Conservation (phyloP, 2,329 filamentous ascomycete genomes). For the Teratosphaeria pseudoeucalypti region DNA sequence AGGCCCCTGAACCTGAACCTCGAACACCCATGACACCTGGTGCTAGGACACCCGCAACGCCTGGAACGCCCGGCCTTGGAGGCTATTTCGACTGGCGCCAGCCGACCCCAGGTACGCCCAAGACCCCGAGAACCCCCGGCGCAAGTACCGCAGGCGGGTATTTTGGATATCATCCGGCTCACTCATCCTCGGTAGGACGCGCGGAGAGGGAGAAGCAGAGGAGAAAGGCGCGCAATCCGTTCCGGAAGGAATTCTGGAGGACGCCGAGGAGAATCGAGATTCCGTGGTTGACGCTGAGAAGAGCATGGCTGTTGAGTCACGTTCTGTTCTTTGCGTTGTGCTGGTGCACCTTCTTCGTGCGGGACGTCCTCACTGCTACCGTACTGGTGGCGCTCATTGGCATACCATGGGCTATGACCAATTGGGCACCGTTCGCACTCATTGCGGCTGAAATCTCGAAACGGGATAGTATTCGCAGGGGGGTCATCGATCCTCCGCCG, state of each 20-base stretch:
- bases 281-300: constrained; percentile 73
- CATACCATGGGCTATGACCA: constrained; percentile 82
- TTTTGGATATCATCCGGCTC: constrained; percentile 3
- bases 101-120: constrained; percentile 3
- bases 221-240: not conserved
- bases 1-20: constrained; percentile 29
- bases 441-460: constrained; percentile 87
- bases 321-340: constrained; percentile 74
- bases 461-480: constrained; percentile 57
- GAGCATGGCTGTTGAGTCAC: constrained; percentile 77
- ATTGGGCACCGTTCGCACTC: constrained; percentile 92
- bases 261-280: constrained; percentile 47
- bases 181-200: not conserved
- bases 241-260: not conserved
- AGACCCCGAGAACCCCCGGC: not conserved
- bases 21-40: constrained; percentile 28
- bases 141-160: not conserved
- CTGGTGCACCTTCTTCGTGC: constrained; percentile 72
- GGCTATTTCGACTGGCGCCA: constrained; percentile 1
- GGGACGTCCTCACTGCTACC: constrained; percentile 60
- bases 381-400: constrained; percentile 71
- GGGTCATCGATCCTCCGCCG: constrained; percentile 32
- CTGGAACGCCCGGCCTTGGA: not conserved
- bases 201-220: not conserved
- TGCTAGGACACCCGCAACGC: not conserved